These are phyloP conservation scores for Penicillium sp. DNA, from an alignment of 2,329 filamentous ascomycete genomes.

Conservation along the genomic window DNA sequence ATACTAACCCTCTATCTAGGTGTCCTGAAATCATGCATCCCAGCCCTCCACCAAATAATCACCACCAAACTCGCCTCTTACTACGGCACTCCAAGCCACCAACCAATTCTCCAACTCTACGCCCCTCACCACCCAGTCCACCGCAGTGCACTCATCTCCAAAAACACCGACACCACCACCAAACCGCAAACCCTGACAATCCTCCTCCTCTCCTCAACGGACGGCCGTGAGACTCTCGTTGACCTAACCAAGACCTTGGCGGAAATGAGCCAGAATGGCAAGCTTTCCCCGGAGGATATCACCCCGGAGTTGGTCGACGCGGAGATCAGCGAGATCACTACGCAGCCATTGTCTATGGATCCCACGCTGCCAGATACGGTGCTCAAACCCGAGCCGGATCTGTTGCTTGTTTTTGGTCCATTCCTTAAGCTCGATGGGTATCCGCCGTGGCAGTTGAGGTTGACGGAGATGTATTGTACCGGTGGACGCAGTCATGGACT, in stretches of 20 bases:
- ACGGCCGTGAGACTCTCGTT: slow-evolving; percentile 89
- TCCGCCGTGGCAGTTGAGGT: slow-evolving; percentile 90
- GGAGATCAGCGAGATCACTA: slow-evolving; percentile 66
- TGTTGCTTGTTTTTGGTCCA: slow-evolving; percentile 83
- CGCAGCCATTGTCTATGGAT: slow-evolving; percentile 27
- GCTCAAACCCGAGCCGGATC: slow-evolving; percentile 84
- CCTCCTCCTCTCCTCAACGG: slow-evolving; percentile 79
- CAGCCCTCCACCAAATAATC: slow-evolving; percentile 77
- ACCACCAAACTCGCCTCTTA: slow-evolving; percentile 79
- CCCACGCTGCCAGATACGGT: slow-evolving; percentile 6
- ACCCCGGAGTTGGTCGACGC: slow-evolving; percentile 82
- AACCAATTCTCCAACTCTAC: slow-evolving; percentile 70
- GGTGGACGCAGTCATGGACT: slow-evolving; percentile 41
- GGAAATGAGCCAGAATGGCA: slow-evolving; percentile 89
- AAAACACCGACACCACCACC: slow-evolving; percentile 7
- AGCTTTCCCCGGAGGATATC: slow-evolving; percentile 78
- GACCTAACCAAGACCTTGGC: slow-evolving; percentile 92
- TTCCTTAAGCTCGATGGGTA: slow-evolving; percentile 84
- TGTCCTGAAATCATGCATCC: slow-evolving; percentile 82
- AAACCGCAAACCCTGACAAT: slow-evolving; percentile 50
- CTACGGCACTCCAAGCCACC: slow-evolving; percentile 66
- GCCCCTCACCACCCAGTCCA: slow-evolving; percentile 65
- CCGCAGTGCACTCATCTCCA: slow-evolving; percentile 24
- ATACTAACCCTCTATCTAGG: slow-evolving; percentile 51
- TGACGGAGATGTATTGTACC: slow-evolving; percentile 86